Conservation (phyloP, 768 basidiomycete species). For the Hydnomerulius pinastri region DNA sequence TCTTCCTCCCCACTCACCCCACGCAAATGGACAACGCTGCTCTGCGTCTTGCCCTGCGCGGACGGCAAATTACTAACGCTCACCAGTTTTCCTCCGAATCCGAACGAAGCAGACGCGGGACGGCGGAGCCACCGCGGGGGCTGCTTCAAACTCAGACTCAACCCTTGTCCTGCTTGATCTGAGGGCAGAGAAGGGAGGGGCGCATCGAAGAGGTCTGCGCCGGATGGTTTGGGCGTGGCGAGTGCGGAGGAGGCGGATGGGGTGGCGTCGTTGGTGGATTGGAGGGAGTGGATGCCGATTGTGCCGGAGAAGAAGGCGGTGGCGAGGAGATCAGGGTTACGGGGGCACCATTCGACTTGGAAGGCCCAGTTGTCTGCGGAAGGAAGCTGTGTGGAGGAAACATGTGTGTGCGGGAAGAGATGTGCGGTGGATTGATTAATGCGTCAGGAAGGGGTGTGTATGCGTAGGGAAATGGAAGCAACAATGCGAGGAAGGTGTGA, state of each 20-base stretch:
- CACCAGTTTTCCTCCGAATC: conserved; percentile 88
- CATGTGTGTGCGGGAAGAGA: conserved; percentile 1
- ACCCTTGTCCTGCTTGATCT: conserved; percentile 44
- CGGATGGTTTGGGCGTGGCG: conserved; percentile 51
- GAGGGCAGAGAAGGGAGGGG: conserved; percentile 46
- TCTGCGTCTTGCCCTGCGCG: conserved; percentile 79
- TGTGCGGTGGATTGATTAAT: not conserved
- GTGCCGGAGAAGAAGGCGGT: conserved; percentile 96
- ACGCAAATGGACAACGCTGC: conserved; percentile 76
- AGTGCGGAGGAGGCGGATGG: conserved; percentile 31
- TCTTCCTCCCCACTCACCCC: conserved; percentile 74
- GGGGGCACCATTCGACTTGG: conserved; percentile 96
- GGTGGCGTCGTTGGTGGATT: conserved; percentile 68
- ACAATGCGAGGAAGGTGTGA: no score
- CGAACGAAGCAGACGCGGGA: conserved; percentile 79
- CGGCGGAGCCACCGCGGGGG: conserved; percentile 97
- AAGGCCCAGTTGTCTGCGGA: conserved; percentile 96
- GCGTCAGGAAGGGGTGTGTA: no score
- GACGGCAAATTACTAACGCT: conserved; percentile 75
- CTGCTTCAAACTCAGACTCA: conserved; percentile 82
- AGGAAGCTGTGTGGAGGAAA: conserved; percentile 57
- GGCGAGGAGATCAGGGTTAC: conserved; percentile 84
- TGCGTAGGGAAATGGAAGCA: not conserved
- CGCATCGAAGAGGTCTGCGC: conserved; percentile 79
- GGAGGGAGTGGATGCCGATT: conserved; percentile 89